Conservation (phyloP, 2,329 filamentous ascomycete species). For the Fusarium illudens region DNA sequence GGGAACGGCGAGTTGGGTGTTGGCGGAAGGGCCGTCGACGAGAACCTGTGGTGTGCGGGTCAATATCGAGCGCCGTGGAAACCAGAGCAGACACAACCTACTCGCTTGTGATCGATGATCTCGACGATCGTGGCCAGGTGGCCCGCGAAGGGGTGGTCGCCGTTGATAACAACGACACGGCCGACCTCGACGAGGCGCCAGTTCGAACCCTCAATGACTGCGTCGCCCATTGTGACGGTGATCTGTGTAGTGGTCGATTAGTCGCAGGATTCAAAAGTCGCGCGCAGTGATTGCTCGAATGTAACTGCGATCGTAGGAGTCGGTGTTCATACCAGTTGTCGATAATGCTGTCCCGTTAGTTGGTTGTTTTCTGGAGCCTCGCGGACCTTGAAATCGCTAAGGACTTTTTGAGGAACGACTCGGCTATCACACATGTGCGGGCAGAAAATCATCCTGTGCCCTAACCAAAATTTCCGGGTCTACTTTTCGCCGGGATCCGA, state of each 20-base stretch:
- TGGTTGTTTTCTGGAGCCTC: constrained; percentile 50
- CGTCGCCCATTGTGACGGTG: constrained; percentile 81
- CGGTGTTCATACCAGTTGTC: constrained; percentile 51
- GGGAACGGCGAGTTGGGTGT: constrained; percentile 80
- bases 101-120: constrained; percentile 99
- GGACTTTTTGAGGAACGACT: constrained; percentile 52
- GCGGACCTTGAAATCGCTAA: constrained; percentile 50
- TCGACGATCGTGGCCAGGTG: constrained; percentile 95
- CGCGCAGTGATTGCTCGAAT: constrained; percentile 38
- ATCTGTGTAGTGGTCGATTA: constrained; percentile 55
- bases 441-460: constrained; percentile 53
- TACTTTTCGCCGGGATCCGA: constrained; percentile 41
- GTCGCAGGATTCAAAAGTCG: constrained; percentile 43
- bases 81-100: constrained; percentile 66
- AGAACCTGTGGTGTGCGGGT: constrained; percentile 72
- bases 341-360: constrained; percentile 51
- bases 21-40: constrained; percentile 90
- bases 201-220: constrained; percentile 80
- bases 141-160: constrained; percentile 79
- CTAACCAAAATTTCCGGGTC: constrained; percentile 50
- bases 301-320: constrained; percentile 41
- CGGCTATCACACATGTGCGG: constrained; percentile 51
- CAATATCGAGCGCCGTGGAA: constrained; percentile 35
- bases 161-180: constrained; percentile 92
- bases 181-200: constrained; percentile 99